Evolutionary conservation across 1,139 yeast species (phyloP).

Genomic region (Blastobotrys aristatus): DNA sequence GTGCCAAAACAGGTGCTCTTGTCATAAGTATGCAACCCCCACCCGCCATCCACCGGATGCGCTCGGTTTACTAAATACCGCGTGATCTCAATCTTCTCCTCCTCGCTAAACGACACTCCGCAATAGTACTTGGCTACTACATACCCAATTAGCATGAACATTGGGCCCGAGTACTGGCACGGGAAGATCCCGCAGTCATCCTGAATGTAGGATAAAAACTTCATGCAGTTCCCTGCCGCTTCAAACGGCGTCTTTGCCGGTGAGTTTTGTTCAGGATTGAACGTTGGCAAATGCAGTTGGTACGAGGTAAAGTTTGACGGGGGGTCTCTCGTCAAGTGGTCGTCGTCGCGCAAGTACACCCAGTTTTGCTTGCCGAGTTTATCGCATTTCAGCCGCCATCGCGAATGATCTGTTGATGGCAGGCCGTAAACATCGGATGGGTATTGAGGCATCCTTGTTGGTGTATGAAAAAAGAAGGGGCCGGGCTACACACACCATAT

Average conservation of each 20-base stretch:
- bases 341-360: constrained; percentile 51
- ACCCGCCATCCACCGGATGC: constrained; percentile 99
- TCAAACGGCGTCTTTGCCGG: constrained; percentile 45
- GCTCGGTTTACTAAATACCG: constrained; percentile 83
- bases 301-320: constrained; percentile 46
- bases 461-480: too few relatives aligned
- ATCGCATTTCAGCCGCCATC: constrained; percentile 74
- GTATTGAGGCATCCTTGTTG: neutral
- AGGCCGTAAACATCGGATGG: constrained; percentile 44
- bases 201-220: constrained; percentile 63
- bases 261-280: constrained; percentile 23
- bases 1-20: constrained; percentile 96
- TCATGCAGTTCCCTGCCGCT: constrained; percentile 71
- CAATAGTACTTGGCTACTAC: constrained; percentile 71
- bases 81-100: constrained; percentile 61
- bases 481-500: neutral
- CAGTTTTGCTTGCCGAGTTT: constrained; percentile 76
- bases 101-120: constrained; percentile 54
- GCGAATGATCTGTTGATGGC: constrained; percentile 58
- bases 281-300: constrained; percentile 53
- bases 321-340: constrained; percentile 17
- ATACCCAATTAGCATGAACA: constrained; percentile 93
- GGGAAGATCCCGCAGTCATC: constrained; percentile 81
- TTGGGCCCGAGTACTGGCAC: constrained; percentile 92
- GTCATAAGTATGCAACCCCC: constrained; percentile 94